Evolutionary conservation across 2,329 filamentous ascomycete species (phyloP).

Genomic region (Ceratocystis huliohia): DNA sequence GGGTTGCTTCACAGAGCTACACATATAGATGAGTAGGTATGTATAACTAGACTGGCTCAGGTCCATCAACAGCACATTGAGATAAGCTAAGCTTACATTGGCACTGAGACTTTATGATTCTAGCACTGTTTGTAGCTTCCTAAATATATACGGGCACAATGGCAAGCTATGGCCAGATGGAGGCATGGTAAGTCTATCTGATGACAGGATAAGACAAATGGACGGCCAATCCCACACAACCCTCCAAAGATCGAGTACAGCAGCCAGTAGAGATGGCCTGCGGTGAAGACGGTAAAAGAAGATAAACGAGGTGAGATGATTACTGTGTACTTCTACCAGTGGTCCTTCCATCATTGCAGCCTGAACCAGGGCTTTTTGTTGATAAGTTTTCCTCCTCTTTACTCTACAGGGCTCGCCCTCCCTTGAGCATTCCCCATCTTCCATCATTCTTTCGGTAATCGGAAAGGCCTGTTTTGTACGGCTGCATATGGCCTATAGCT

Average conservation of each 20-base stretch:
- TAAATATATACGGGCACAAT: background rate
- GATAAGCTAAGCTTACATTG: background rate
- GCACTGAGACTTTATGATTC: background rate
- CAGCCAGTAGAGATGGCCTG: background rate
- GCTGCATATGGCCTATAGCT: background rate
- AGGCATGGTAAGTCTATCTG: too few relatives aligned
- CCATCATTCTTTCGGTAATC: background rate
- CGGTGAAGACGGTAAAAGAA: background rate
- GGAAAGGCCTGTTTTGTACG: background rate
- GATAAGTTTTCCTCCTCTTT: background rate
- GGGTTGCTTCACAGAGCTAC: background rate
- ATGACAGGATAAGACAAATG: background rate
- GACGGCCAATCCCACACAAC: background rate
- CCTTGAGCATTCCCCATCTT: slow-evolving; percentile 3
- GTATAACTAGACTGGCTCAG: background rate
- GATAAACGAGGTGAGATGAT: background rate
- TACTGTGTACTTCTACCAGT: background rate
- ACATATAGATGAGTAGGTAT: background rate
- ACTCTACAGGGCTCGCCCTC: background rate
- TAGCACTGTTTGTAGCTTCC: background rate
- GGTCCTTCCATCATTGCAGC: background rate
- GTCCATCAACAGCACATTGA: background rate
- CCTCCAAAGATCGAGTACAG: background rate
- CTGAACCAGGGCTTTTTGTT: background rate
- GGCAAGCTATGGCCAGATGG: background rate